phyloP scores from a whole-genome alignment of 2,329 filamentous ascomycete species.

The Penicillium sp. region DNA sequence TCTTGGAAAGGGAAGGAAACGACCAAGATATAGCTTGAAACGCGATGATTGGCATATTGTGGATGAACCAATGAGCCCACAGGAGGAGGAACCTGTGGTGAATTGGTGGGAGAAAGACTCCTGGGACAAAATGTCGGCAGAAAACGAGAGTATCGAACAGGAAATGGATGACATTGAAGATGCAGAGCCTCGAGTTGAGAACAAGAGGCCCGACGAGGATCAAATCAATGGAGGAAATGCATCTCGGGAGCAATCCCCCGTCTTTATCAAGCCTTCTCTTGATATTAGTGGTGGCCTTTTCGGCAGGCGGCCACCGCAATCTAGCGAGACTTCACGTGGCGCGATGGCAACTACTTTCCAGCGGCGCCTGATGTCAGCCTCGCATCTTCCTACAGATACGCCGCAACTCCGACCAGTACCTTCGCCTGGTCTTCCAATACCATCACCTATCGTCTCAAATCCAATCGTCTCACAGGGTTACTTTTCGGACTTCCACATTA shows the following conservation, averaged over 20 bases:
- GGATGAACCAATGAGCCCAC: conserved; percentile 69
- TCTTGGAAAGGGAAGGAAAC: conserved; percentile 65
- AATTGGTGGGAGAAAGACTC: conserved; percentile 18
- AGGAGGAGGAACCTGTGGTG: conserved; percentile 46
- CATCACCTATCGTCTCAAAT: conserved; percentile 38
- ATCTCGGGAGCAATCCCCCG: conserved; percentile 1
- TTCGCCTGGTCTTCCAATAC: conserved; percentile 41
- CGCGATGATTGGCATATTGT: conserved; percentile 73
- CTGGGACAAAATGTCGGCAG: conserved; percentile 29
- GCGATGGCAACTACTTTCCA: not conserved
- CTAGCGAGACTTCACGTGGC: not conserved
- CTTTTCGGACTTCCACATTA: conserved; percentile 27
- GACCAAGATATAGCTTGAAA: conserved; percentile 66
- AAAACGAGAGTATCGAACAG: conserved; percentile 17
- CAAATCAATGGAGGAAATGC: not conserved
- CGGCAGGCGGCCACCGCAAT: conserved; percentile 5
- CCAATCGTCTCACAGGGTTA: conserved; percentile 29
- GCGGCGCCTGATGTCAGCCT: not conserved
- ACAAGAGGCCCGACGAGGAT: not conserved
- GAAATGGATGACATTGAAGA: not conserved
- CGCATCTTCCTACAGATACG: conserved; percentile 32
- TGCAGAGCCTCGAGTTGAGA: not conserved
- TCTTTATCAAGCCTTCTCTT: conserved; percentile 21
- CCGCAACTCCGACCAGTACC: conserved; percentile 40
- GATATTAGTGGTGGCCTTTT: conserved; percentile 12